Evolutionary conservation across 352 stramenopile genomes (phyloP).

Genomic region (Phytopythium cucurbitacearum): DNA sequence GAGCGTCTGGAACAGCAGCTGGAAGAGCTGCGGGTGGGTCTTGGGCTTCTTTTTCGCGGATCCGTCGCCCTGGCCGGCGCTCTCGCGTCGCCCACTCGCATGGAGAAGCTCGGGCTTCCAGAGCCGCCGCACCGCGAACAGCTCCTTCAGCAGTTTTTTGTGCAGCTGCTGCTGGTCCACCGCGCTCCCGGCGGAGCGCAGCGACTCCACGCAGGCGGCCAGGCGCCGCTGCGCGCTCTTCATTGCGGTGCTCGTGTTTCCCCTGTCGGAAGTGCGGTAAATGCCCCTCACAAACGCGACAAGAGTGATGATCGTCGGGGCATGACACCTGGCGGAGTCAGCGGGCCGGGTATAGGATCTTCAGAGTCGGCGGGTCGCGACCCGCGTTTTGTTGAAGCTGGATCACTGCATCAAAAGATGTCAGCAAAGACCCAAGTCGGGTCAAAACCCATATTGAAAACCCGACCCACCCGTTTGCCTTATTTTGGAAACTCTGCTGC

Average conservation of each 20-base stretch:
- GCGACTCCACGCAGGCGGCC: slow-evolving; percentile 41
- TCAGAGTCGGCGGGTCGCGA: no score
- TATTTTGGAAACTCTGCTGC: no score
- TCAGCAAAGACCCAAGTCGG: background rate
- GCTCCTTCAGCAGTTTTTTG: slow-evolving; percentile 43
- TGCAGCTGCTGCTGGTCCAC: slow-evolving; percentile 31
- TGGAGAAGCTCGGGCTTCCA: slow-evolving; percentile 39
- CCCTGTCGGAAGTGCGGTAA: no score
- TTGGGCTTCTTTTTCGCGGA: slow-evolving; percentile 22
- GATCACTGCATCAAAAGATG: background rate
- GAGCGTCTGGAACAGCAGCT: slow-evolving; percentile 58
- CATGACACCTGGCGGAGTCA: no score
- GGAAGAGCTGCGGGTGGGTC: slow-evolving; percentile 44
- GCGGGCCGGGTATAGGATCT: no score
- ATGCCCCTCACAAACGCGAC: background rate
- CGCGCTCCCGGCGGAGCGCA: slow-evolving; percentile 22
- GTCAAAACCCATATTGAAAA: background rate
- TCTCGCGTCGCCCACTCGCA: background rate
- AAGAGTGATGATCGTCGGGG: background rate
- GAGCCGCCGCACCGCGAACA: slow-evolving; percentile 53
- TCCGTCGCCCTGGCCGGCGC: background rate
- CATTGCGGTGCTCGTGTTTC: slow-evolving; percentile 15
- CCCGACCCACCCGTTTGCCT: background rate
- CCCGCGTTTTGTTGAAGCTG: no score
- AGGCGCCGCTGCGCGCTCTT: slow-evolving; percentile 35